Conservation (phyloP, 192 early-diverging fungal genomes). For the Backusella tuberculispora region DNA sequence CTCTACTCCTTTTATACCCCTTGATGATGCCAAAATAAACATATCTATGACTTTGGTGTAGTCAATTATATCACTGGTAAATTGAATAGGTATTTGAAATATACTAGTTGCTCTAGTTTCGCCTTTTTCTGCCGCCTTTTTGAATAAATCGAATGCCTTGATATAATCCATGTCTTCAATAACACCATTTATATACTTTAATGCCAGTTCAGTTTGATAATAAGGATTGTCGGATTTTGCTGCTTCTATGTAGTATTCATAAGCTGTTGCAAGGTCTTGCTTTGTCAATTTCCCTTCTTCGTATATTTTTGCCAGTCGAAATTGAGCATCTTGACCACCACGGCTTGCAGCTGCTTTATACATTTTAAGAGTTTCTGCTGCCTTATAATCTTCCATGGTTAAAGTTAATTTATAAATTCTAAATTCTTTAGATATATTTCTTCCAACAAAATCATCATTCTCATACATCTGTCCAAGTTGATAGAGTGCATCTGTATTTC, state of each 20-base stretch:
- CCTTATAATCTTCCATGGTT: too few species aligned
- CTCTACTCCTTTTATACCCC: not conserved
- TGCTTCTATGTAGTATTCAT: not conserved
- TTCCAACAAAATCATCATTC: not conserved
- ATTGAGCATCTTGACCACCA: not conserved
- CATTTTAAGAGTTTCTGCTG: not conserved
- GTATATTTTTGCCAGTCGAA: not conserved
- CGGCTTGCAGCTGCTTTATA: not conserved
- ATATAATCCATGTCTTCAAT: not conserved
- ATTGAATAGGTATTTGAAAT: not conserved
- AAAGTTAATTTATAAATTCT: too few species aligned
- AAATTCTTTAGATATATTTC: not conserved
- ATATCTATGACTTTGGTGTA: not conserved
- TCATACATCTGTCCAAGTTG: not conserved
- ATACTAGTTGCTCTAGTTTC: not conserved
- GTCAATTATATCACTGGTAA: not conserved
- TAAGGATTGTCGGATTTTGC: not conserved
- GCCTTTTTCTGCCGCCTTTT: not conserved
- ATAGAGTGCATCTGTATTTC: too few species aligned
- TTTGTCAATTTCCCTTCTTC: not conserved
- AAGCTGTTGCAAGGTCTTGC: not conserved
- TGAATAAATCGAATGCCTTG: not conserved
- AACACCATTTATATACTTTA: not conserved
- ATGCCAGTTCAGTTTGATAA: not conserved
- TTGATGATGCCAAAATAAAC: not conserved